Evolutionary conservation across 1,139 yeast species (phyloP).

Genomic region (Eremothecium sinecaudum): DNA sequence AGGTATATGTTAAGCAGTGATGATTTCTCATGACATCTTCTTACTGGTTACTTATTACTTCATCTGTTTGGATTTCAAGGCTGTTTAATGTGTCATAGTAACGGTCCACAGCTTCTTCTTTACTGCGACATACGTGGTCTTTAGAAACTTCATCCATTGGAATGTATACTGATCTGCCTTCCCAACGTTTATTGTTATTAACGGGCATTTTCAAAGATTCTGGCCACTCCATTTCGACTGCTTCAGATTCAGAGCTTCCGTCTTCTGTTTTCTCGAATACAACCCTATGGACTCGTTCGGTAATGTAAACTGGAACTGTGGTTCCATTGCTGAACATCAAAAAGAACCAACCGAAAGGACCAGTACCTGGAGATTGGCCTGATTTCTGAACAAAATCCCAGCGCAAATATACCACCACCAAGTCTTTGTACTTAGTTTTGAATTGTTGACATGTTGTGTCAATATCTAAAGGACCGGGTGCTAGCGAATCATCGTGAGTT

Average conservation of each 20-base stretch:
- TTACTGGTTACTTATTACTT: no score
- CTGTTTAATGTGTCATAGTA: neutral
- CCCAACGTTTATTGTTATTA: conserved; percentile 2
- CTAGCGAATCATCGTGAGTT: conserved; percentile 1
- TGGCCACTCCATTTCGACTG: conserved; percentile 2
- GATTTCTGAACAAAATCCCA: conserved; percentile 5
- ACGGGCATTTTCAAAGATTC: conserved; percentile 2
- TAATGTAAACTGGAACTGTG: conserved; percentile 3
- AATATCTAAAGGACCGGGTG: conserved; percentile 3
- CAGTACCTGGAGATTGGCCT: conserved; percentile 6
- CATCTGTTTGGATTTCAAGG: neutral
- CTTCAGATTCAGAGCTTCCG: neutral
- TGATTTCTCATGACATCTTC: no score
- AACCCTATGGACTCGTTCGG: conserved; percentile 4
- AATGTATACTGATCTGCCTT: conserved; percentile 2
- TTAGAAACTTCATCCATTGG: conserved; percentile 5
- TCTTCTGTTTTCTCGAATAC: conserved; percentile 2
- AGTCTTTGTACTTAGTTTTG: conserved; percentile 1
- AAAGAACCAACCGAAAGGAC: conserved; percentile 4
- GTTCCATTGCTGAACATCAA: conserved; percentile 5
- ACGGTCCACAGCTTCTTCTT: conserved; percentile 1
- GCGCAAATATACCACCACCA: conserved; percentile 1
- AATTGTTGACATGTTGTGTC: conserved; percentile 4
- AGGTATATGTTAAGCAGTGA: no score
- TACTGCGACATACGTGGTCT: conserved; percentile 3